A percentile compares a stretch with the other conserved stretches of the same genome.
phyloP scores from a whole-genome alignment of 352 stramenopile species.

The Phytophthora tubulina region DNA sequence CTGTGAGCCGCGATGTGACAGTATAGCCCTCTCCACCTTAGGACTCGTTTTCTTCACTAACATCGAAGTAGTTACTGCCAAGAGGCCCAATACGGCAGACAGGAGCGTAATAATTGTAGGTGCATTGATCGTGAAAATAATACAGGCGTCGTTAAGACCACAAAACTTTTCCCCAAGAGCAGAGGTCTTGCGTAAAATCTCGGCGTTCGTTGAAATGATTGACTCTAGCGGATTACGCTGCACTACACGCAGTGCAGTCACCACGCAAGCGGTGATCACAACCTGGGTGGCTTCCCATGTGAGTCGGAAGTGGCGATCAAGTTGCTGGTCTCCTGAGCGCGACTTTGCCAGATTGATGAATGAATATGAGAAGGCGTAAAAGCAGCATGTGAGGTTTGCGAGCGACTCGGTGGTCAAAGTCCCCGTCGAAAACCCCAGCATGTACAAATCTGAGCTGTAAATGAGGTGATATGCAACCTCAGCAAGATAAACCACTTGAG shows the following conservation, averaged over 20 bases:
- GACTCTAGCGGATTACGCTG: conserved; percentile 28
- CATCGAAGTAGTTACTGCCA: conserved; percentile 13
- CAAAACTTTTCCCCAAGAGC: conserved; percentile 20
- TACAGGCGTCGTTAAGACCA: conserved; percentile 30
- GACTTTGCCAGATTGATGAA: conserved; percentile 18
- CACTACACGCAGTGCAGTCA: conserved; percentile 6
- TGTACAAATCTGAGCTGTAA: conserved; percentile 36
- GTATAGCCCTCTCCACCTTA: conserved; percentile 1
- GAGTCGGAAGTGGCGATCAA: conserved; percentile 19
- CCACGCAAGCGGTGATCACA: conserved; percentile 19
- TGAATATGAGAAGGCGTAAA: conserved; percentile 27
- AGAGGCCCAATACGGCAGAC: conserved; percentile 9
- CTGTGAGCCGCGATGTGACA: conserved; percentile 2
- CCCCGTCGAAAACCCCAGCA: conserved; percentile 34
- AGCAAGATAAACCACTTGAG: conserved; percentile 31
- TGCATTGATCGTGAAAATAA: conserved; percentile 36
- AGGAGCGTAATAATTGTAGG: conserved; percentile 20
- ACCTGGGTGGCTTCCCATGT: conserved; percentile 24
- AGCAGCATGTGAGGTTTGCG: conserved; percentile 21
- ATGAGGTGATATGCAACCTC: conserved; percentile 37
- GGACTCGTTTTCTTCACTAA: conserved; percentile 26
- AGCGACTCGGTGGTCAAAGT: conserved; percentile 29
- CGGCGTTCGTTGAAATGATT: conserved; percentile 28
- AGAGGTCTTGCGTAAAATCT: conserved; percentile 37
- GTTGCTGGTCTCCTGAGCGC: conserved; percentile 20